Evolutionary conservation across 345 rosid genomes (phyloP).

Genomic region (Hibiscus tridactylites): DNA sequence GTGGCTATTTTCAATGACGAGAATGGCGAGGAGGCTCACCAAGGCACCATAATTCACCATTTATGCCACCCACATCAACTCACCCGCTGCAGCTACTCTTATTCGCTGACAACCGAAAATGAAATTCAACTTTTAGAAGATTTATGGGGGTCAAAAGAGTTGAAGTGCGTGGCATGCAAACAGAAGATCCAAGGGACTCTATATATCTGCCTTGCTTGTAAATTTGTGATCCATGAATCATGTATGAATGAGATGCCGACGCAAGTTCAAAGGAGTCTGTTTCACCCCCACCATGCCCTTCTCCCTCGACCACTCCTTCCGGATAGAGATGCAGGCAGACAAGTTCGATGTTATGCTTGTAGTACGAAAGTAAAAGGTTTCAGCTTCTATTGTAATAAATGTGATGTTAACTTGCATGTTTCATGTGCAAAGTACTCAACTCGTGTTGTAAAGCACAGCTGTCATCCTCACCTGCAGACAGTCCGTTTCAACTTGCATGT

Average conservation of each 20-base stretch:
- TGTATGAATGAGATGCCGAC: not conserved
- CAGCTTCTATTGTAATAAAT: not conserved
- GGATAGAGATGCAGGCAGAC: not conserved
- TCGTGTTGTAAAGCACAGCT: not conserved
- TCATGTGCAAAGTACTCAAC: not conserved
- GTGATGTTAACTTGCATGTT: not conserved
- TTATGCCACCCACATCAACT: not conserved
- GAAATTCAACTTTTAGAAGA: rapidly evolving
- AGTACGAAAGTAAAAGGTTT: not conserved
- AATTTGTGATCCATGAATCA: not conserved
- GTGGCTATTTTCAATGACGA: not conserved
- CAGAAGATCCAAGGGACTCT: not conserved
- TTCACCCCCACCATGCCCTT: not conserved
- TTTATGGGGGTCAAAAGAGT: not conserved
- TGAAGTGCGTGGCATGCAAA: not conserved
- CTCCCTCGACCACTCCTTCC: not conserved
- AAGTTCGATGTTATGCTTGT: not conserved
- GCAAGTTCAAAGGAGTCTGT: not conserved
- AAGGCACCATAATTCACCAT: not conserved
- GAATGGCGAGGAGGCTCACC: not conserved
- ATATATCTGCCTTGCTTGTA: not conserved
- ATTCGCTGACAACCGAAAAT: no score
- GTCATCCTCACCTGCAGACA: not conserved
- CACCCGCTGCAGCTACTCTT: not conserved
- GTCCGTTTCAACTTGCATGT: no score